Conservation (phyloP, 1,284 basidiomycete genomes). For the Lignosus rhinocerotis region DNA sequence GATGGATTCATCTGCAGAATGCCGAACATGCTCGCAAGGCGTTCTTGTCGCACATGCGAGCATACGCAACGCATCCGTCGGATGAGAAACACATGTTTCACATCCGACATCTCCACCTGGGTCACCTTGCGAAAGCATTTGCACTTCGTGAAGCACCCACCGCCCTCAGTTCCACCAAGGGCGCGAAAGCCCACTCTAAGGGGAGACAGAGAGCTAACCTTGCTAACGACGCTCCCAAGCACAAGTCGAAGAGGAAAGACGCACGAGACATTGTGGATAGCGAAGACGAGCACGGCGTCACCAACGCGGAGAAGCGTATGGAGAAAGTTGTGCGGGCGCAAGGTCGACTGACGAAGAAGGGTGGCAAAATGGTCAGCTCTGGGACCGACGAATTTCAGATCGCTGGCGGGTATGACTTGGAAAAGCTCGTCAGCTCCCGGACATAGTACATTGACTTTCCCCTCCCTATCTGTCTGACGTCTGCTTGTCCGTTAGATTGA, state of each 20-base stretch:
- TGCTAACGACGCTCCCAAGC: constrained; percentile 16
- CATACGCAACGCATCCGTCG: constrained; percentile 96
- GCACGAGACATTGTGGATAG: constrained; percentile 25
- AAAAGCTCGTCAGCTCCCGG: constrained; percentile 53
- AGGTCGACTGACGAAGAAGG: constrained; percentile 80
- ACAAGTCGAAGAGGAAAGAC: constrained; percentile 23
- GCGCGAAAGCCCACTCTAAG: constrained; percentile 22
- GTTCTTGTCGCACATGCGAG: constrained; percentile 90
- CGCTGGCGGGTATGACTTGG: constrained; percentile 65
- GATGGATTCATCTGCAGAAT: constrained; percentile 51
- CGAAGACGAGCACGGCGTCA: constrained; percentile 49
- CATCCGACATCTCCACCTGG: constrained; percentile 89
- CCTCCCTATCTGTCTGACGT: not conserved
- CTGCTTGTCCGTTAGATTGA: no score
- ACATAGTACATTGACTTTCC: constrained; percentile 14
- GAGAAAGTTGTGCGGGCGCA: constrained; percentile 83
- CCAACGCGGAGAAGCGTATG: constrained; percentile 83
- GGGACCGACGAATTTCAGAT: constrained; percentile 85
- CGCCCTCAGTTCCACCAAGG: constrained; percentile 44
- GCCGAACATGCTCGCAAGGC: constrained; percentile 80
- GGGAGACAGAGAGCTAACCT: constrained; percentile 16
- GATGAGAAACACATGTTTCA: constrained; percentile 97
- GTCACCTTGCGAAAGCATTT: constrained; percentile 96
- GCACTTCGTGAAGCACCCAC: constrained; percentile 92
- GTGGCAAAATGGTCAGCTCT: constrained; percentile 76